phyloP scores from a whole-genome alignment of 495 filamentous ascomycete genomes.

The Lasiosphaeriaceae sp. region DNA sequence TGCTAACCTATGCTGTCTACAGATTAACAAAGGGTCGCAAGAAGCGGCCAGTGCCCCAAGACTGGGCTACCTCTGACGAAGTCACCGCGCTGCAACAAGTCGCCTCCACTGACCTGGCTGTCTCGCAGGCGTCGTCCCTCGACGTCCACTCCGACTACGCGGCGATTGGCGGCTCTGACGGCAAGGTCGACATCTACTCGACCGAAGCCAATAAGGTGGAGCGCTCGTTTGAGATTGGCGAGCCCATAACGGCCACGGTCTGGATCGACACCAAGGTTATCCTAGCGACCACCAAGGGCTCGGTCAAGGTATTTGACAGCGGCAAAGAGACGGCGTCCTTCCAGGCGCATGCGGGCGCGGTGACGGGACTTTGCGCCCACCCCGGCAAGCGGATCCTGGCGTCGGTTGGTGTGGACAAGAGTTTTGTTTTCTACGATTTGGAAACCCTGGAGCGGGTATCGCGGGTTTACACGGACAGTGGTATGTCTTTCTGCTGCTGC shows the following conservation, averaged over 20 bases:
- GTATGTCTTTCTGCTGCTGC: conserved; percentile 57
- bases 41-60: conserved; percentile 80
- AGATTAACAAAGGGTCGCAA: conserved; percentile 81
- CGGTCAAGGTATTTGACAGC: conserved; percentile 72
- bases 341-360: conserved; percentile 73
- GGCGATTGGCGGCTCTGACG: conserved; percentile 76
- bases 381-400: conserved; percentile 80
- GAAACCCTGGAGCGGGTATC: conserved; percentile 58
- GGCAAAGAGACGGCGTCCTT: conserved; percentile 63
- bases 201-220: conserved; percentile 65
- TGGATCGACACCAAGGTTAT: conserved; percentile 73
- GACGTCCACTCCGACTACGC: conserved; percentile 68
- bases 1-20: conserved; percentile 17
- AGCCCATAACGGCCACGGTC: conserved; percentile 70
- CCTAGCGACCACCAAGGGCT: conserved; percentile 69
- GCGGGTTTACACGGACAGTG: conserved; percentile 75
- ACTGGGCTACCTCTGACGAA: conserved; percentile 74
- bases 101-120: conserved; percentile 61
- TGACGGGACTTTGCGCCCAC: conserved; percentile 73
- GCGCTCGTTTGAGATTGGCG: conserved; percentile 59
- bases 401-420: conserved; percentile 88
- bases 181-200: conserved; percentile 75
- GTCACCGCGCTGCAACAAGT: conserved; percentile 63
- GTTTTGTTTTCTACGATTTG: conserved; percentile 87
- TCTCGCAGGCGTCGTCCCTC: conserved; percentile 57